Percentiles rank a stretch among this genome's conserved stretches.
Conservation (phyloP, 305 asterid genomes). For the Solanum chacoense region DNA sequence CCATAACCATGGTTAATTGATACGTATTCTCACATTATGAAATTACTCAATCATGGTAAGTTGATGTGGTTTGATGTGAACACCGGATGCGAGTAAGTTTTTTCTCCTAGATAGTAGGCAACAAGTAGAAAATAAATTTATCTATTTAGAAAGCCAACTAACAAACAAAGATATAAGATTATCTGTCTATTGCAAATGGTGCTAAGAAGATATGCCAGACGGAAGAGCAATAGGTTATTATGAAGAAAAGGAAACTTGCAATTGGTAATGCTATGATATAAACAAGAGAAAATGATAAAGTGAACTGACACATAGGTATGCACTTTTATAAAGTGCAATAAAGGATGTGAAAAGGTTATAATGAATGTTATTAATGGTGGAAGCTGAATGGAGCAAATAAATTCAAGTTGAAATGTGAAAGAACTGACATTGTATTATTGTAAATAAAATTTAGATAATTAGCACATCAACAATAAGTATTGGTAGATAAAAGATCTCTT, state of each 20-base stretch:
- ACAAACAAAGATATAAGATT: neutral
- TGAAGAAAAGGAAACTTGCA: neutral
- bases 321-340: neutral
- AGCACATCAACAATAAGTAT: neutral
- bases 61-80: neutral
- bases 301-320: neutral
- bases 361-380: neutral
- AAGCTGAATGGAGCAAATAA: neutral
- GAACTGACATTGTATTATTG: neutral
- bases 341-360: neutral
- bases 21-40: neutral
- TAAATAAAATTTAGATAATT: neutral
- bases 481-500: neutral
- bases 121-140: neutral
- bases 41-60: neutral
- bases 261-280: neutral
- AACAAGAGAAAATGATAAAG: neutral
- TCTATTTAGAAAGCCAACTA: neutral
- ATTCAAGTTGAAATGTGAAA: neutral
- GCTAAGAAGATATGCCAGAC: neutral
- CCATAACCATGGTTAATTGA: neutral
- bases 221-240: neutral
- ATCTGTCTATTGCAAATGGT: neutral
- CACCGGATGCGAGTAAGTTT: neutral
- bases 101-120: neutral